These are phyloP conservation scores for Aspergillus fructus DNA, from an alignment of 2,329 filamentous ascomycete genomes.

Conservation along the genomic window DNA sequence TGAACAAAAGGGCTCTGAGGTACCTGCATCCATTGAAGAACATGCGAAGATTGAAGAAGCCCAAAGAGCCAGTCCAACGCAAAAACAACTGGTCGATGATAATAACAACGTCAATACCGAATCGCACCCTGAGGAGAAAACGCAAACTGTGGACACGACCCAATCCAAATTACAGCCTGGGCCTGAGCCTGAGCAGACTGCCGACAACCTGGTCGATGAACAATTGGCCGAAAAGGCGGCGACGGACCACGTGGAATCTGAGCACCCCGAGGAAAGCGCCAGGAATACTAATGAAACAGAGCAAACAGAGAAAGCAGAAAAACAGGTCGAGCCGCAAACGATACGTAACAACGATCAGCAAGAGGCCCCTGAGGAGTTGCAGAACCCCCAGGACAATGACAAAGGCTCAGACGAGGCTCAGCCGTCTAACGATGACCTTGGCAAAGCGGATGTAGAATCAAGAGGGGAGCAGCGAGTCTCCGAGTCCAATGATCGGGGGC, in stretches of 20 bases:
- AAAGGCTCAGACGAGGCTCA: conserved; percentile 16
- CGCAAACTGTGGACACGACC: conserved; percentile 2
- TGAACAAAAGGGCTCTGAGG: conserved; percentile 13
- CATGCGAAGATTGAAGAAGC: conserved; percentile 6
- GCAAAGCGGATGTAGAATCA: conserved; percentile 7
- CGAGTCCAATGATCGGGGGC: conserved; percentile 8
- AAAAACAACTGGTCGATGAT: conserved; percentile 1
- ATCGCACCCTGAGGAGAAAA: neutral
- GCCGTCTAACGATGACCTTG: conserved; percentile 10
- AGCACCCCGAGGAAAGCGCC: conserved; percentile 7
- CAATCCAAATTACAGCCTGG: neutral
- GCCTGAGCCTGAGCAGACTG: conserved; percentile 3
- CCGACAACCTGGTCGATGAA: conserved; percentile 10
- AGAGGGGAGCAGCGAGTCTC: conserved; percentile 8
- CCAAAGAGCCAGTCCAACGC: neutral
- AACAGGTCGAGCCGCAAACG: conserved; percentile 8
- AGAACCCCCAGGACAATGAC: conserved; percentile 16
- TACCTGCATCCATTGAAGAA: neutral
- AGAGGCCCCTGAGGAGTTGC: neutral
- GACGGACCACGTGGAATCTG: conserved; percentile 2
- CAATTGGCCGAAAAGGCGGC: conserved; percentile 8
- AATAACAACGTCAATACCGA: neutral
- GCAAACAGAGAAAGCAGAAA: conserved; percentile 14
- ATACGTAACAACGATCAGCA: conserved; percentile 5
- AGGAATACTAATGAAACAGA: conserved; percentile 25